Percentiles rank a stretch among this genome's conserved stretches.
Conservation (phyloP, 2,329 filamentous ascomycete genomes). For the Colletotrichum acutatum region DNA sequence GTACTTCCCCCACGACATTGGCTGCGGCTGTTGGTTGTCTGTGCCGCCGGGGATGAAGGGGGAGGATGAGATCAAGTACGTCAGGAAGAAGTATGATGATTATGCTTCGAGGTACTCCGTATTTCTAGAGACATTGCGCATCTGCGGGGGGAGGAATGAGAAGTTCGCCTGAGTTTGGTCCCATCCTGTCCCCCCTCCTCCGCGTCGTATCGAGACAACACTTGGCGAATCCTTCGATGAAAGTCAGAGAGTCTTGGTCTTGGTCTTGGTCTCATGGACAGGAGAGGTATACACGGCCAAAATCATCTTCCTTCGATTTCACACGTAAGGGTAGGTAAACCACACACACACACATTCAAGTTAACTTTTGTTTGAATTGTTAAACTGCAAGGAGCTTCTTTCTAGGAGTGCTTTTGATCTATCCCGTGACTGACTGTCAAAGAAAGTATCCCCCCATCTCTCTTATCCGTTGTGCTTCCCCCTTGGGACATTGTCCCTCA, state of each 20-base stretch:
- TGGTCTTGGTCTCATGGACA: background rate
- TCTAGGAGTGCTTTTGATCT: background rate
- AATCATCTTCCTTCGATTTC: no score
- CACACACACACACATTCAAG: no score
- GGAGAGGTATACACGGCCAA: no score
- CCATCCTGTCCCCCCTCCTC: no score
- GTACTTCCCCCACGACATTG: no score
- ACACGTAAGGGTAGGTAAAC: no score
- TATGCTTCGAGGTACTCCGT: no score
- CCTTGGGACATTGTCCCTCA: background rate
- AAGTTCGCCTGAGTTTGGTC: no score
- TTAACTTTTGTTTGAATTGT: background rate
- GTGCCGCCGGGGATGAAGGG: background rate
- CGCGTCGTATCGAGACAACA: no score
- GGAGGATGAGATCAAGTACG: background rate
- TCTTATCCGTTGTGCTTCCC: background rate
- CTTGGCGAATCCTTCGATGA: background rate
- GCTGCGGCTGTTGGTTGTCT: background rate
- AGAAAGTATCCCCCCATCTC: background rate
- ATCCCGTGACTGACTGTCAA: background rate
- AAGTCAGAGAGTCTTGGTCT: background rate
- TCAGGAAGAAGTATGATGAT: no score
- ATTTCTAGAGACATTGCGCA: no score
- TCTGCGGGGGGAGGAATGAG: no score
- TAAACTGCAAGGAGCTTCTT: background rate